Evolutionary conservation across 768 basidiomycete species (phyloP).

Genomic region (Xanthoconium stramineum): DNA sequence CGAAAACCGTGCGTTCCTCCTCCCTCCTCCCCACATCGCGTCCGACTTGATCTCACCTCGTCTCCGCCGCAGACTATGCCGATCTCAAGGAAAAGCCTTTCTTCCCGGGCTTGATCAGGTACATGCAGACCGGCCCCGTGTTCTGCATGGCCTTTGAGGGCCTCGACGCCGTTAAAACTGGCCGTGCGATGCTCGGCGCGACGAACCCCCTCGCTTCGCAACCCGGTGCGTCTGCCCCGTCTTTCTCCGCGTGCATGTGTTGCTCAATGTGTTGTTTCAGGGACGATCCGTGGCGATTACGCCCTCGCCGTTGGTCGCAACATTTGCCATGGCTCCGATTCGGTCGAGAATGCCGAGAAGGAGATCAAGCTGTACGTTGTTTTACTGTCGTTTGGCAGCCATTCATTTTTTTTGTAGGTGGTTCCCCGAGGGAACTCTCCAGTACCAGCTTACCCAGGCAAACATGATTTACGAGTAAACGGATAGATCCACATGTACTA

Average conservation of each 20-base stretch:
- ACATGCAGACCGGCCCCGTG: conserved; percentile 96
- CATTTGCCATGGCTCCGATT: conserved; percentile 90
- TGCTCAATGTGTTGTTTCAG: conserved; percentile 36
- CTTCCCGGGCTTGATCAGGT: conserved; percentile 95
- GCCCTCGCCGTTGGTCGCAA: conserved; percentile 93
- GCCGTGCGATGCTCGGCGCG: conserved; percentile 92
- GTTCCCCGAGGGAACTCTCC: conserved; percentile 85
- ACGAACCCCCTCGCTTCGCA: conserved; percentile 93
- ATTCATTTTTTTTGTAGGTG: conserved; percentile 48
- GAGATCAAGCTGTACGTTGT: conserved; percentile 83
- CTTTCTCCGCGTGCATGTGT: background rate
- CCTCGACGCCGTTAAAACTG: conserved; percentile 90
- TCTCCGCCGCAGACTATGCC: conserved; percentile 69
- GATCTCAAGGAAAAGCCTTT: conserved; percentile 93
- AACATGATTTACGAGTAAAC: conserved; percentile 78
- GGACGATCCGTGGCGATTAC: conserved; percentile 95
- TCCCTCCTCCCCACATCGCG: background rate
- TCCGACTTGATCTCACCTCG: background rate
- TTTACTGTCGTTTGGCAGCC: background rate
- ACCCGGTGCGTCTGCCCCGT: conserved; percentile 54
- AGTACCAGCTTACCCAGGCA: conserved; percentile 65
- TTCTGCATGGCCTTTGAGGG: conserved; percentile 97
- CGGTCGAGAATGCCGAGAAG: conserved; percentile 87
- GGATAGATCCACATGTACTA: conserved; percentile 20
- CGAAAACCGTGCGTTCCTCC: conserved; percentile 64